These are phyloP conservation scores for Phtheirospermum japonicum DNA, from an alignment of 257 asterid species.

Conservation along the genomic window DNA sequence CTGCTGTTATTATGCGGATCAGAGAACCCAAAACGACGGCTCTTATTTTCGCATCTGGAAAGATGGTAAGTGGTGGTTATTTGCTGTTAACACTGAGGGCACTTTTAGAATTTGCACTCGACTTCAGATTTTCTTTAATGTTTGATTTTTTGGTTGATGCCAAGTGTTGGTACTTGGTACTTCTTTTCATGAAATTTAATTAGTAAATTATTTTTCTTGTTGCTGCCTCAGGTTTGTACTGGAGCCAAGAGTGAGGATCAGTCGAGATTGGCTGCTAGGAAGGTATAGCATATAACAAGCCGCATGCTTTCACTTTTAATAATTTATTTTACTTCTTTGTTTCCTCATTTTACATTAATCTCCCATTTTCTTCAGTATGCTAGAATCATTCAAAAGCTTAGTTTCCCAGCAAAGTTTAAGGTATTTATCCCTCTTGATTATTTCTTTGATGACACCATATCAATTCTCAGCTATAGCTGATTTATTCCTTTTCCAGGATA, in stretches of 20 bases:
- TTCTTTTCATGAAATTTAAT: neutral
- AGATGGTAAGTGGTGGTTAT: conserved; percentile 30
- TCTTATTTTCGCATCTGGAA: conserved; percentile 45
- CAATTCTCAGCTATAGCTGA: neutral
- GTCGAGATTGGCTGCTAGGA: conserved; percentile 42
- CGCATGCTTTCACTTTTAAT: conserved; percentile 3
- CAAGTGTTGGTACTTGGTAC: neutral
- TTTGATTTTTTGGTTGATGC: neutral
- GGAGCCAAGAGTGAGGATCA: conserved; percentile 47
- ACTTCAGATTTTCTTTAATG: neutral
- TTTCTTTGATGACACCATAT: neutral
- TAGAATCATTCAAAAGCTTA: conserved; percentile 39
- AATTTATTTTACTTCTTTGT: neutral
- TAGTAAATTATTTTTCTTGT: neutral
- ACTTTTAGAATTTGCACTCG: neutral
- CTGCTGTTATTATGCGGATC: conserved; percentile 46
- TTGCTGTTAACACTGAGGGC: neutral
- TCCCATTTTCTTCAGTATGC: conserved; percentile 30
- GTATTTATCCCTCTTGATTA: conserved; percentile 7
- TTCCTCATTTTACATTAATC: neutral
- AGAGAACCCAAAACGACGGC: conserved; percentile 46
- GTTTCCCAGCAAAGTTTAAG: conserved; percentile 40
- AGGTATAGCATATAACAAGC: conserved; percentile 23
- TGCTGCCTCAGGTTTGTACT: conserved; percentile 36
- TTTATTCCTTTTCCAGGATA: neutral